A percentile compares a stretch with the other conserved stretches of the same genome.
phyloP scores from a whole-genome alignment of 2,329 filamentous ascomycete genomes.

The Zymoseptoria brevis region DNA sequence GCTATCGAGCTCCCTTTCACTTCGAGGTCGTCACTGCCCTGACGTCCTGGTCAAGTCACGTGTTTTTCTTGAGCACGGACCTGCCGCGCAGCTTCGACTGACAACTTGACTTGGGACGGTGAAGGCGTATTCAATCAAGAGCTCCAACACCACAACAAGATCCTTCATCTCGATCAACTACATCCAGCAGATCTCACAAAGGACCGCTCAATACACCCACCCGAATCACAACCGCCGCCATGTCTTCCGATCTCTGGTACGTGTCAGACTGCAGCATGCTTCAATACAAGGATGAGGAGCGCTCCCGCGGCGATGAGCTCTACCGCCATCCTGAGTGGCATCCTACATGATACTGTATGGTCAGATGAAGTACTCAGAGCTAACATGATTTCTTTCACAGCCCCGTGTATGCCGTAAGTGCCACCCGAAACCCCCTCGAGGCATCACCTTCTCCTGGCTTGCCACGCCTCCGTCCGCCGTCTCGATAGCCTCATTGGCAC shows the following conservation, averaged over 20 bases:
- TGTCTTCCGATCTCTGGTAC: slow-evolving; percentile 75
- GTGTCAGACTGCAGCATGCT: slow-evolving; percentile 11
- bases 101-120: slow-evolving; percentile 29
- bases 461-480: neutral
- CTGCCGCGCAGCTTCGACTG: too few species aligned
- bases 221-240: slow-evolving; percentile 41
- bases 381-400: slow-evolving; percentile 43
- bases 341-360: neutral
- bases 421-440: slow-evolving; percentile 11
- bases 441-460: slow-evolving; percentile 10
- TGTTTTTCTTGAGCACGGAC: too few species aligned
- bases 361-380: slow-evolving; percentile 4
- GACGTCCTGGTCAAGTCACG: too few species aligned
- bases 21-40: too few species aligned
- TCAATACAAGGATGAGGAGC: neutral
- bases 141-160: neutral
- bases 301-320: neutral
- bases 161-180: neutral
- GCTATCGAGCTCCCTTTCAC: too few species aligned
- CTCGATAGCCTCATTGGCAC: neutral
- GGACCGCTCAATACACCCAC: neutral
- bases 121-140: neutral
- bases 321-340: neutral
- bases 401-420: slow-evolving; percentile 98
- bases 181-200: neutral